Percentiles rank a stretch among this genome's conserved stretches.
Evolutionary conservation across 1,284 basidiomycete species (phyloP).

Genomic region (Agroathelia rolfsii): DNA sequence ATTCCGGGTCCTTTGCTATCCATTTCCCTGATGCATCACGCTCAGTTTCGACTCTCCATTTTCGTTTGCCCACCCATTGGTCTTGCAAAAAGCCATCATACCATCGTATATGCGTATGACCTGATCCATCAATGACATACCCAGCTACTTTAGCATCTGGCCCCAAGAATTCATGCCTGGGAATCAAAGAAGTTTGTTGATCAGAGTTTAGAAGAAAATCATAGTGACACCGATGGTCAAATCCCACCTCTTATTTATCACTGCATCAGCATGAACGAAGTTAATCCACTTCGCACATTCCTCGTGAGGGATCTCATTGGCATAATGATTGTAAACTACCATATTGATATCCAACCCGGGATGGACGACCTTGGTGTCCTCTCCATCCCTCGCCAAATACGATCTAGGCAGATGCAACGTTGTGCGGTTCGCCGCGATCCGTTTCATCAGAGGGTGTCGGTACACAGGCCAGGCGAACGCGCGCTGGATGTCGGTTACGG

Average conservation of each 20-base stretch:
- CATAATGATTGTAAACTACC: slow-evolving; percentile 27
- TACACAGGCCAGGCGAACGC: slow-evolving; percentile 26
- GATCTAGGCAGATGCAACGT: slow-evolving; percentile 30
- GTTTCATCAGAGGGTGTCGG: slow-evolving; percentile 26
- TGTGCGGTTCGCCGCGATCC: slow-evolving; percentile 15
- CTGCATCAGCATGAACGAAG: slow-evolving; percentile 27
- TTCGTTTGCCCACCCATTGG: slow-evolving; percentile 32
- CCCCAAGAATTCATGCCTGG: slow-evolving; percentile 33
- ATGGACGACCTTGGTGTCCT: slow-evolving; percentile 23
- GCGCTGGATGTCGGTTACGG: slow-evolving; percentile 17
- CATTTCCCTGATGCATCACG: slow-evolving; percentile 23
- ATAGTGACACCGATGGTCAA: too few relatives aligned
- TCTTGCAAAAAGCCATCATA: slow-evolving; percentile 33
- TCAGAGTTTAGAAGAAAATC: not conserved
- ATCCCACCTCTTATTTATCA: slow-evolving; percentile 24
- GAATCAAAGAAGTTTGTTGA: not conserved
- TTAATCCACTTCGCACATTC: slow-evolving; percentile 25
- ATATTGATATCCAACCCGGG: slow-evolving; percentile 28
- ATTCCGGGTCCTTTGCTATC: slow-evolving; percentile 18
- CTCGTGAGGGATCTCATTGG: slow-evolving; percentile 12
- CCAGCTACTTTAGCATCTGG: slow-evolving; percentile 33
- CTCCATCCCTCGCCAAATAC: slow-evolving; percentile 26
- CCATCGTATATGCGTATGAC: slow-evolving; percentile 31
- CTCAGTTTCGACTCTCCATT: slow-evolving; percentile 27
- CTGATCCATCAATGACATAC: slow-evolving; percentile 26